These are phyloP conservation scores for Rhamnella rubrinervis DNA, from an alignment of 331 rosid genomes.

Conservation along the genomic window DNA sequence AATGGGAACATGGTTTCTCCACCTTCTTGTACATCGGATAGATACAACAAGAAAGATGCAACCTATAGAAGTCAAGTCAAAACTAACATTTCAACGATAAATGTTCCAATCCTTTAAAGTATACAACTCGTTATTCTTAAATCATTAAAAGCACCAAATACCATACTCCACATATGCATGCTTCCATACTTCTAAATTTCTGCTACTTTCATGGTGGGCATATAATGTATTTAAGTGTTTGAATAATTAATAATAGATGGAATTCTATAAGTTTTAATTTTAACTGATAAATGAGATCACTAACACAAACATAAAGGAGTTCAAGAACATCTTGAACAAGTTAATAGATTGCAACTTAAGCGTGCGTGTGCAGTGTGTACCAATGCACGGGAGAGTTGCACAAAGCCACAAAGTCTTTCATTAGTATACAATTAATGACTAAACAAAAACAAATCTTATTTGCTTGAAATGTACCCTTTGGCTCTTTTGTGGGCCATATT, in stretches of 20 bases:
- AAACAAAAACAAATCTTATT: slow-evolving; percentile 14
- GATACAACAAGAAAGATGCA: slow-evolving; percentile 84
- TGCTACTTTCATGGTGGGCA: not conserved
- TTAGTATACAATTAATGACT: slow-evolving; percentile 6
- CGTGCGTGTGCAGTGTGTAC: not conserved
- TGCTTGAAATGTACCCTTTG: slow-evolving; percentile 60
- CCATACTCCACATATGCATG: not conserved
- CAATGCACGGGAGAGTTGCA: not conserved
- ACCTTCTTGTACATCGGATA: slow-evolving; percentile 78
- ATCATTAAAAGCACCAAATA: not conserved
- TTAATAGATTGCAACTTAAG: not conserved
- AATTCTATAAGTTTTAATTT: not conserved
- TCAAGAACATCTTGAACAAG: no score
- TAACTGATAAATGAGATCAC: not conserved
- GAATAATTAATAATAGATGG: not conserved
- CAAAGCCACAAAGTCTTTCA: slow-evolving; percentile 10
- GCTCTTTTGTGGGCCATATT: slow-evolving; percentile 72
- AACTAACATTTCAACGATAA: slow-evolving; percentile 2
- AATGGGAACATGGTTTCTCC: slow-evolving; percentile 91
- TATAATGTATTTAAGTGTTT: not conserved
- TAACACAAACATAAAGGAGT: not conserved
- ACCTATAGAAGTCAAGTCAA: slow-evolving; percentile 43
- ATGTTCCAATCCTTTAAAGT: not conserved
- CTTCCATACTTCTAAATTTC: not conserved
- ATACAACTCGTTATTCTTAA: not conserved